These are phyloP conservation scores for Lepiota subincarnata DNA, from an alignment of 768 basidiomycete species.

Conservation along the genomic window DNA sequence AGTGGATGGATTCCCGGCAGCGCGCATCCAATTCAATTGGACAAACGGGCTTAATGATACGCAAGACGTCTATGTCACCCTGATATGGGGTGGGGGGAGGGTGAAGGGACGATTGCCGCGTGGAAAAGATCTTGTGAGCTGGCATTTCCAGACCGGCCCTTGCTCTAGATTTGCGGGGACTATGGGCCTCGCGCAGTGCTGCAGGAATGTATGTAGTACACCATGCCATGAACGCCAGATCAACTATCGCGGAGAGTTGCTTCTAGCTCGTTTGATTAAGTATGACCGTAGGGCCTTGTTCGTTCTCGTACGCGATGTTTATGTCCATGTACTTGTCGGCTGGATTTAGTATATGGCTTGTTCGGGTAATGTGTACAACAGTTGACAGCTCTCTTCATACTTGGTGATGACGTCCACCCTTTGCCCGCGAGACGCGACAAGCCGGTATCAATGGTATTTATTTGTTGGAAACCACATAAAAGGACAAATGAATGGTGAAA, in stretches of 20 bases:
- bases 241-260: not conserved
- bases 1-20: not conserved
- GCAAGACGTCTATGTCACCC: not conserved
- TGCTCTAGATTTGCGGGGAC: not conserved
- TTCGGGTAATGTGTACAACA: slow-evolving; percentile 9
- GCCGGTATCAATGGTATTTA: not conserved
- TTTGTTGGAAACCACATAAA: not conserved
- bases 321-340: slow-evolving; percentile 7
- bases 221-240: not conserved
- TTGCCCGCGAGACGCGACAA: not conserved
- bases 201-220: not conserved
- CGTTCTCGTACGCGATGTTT: not conserved
- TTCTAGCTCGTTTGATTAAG: slow-evolving; percentile 6
- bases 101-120: not conserved
- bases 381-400: slow-evolving; percentile 1
- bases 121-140: slow-evolving; percentile 3
- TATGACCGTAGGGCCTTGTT: not conserved
- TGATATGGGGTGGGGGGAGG: not conserved
- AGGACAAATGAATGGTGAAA: slow-evolving; percentile 5
- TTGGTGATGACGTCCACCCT: slow-evolving; percentile 3
- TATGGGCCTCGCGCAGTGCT: not conserved
- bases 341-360: not conserved
- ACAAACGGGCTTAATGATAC: slow-evolving; percentile 1
- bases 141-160: not conserved
- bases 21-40: not conserved